These are phyloP conservation scores for Fusarium burgessii DNA, from an alignment of 2,329 filamentous ascomycete genomes.

Conservation along the genomic window DNA sequence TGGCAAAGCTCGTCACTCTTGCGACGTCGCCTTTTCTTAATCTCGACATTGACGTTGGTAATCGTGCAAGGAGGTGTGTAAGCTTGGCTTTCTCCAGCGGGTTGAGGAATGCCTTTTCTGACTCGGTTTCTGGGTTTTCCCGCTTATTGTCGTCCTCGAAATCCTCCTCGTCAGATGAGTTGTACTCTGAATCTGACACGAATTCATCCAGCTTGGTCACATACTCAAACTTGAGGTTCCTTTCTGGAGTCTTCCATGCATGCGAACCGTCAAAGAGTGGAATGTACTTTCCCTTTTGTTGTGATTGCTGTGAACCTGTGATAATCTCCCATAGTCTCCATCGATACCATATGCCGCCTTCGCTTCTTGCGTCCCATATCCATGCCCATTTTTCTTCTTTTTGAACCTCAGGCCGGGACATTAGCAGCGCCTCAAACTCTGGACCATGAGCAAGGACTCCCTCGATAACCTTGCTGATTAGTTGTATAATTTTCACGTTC, in stretches of 20 bases:
- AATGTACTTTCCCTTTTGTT: constrained; percentile 65
- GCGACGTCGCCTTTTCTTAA: constrained; percentile 88
- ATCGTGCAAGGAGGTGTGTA: constrained; percentile 82
- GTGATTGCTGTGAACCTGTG: constrained; percentile 68
- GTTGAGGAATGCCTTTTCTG: constrained; percentile 76
- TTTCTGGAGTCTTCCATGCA: constrained; percentile 81
- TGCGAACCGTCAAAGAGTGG: constrained; percentile 81
- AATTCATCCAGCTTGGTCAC: constrained; percentile 81
- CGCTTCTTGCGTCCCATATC: constrained; percentile 87
- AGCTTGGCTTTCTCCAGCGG: constrained; percentile 88
- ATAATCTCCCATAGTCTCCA: constrained; percentile 91
- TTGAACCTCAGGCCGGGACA: constrained; percentile 87
- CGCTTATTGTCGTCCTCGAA: constrained; percentile 68
- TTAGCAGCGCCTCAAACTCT: constrained; percentile 91
- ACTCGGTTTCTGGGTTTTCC: constrained; percentile 59
- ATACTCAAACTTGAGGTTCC: constrained; percentile 83
- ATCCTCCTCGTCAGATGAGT: constrained; percentile 87
- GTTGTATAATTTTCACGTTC: constrained; percentile 80
- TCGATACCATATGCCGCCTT: constrained; percentile 88
- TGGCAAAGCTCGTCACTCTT: constrained; percentile 86
- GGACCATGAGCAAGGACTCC: constrained; percentile 81
- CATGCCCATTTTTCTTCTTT: constrained; percentile 92
- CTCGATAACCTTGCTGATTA: constrained; percentile 92
- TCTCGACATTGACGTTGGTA: constrained; percentile 80
- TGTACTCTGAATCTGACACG: constrained; percentile 85